Evolutionary conservation across 2,329 filamentous ascomycete species (phyloP).

Genomic region (Ophiostoma perfectum): DNA sequence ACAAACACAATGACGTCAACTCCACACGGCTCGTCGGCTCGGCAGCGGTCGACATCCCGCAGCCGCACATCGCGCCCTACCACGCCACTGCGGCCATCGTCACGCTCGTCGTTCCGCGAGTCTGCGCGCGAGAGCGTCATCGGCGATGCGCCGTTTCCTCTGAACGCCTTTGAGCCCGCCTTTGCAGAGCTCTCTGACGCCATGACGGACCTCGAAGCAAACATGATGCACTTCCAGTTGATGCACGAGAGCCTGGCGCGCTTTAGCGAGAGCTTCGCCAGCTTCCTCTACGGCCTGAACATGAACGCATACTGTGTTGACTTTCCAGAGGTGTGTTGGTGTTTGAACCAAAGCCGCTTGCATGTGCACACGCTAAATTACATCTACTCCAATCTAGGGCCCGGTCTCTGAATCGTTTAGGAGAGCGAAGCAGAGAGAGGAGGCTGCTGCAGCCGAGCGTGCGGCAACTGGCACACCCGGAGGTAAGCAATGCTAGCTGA

Average conservation of each 20-base stretch:
- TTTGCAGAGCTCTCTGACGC: conserved; percentile 92
- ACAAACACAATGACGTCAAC: conserved; percentile 16
- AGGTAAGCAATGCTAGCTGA: not conserved
- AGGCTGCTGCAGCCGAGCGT: conserved; percentile 29
- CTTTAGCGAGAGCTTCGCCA: conserved; percentile 94
- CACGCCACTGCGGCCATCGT: conserved; percentile 84
- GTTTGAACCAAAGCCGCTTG: not conserved
- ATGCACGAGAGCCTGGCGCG: conserved; percentile 92
- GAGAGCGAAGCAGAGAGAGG: conserved; percentile 55
- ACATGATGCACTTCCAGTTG: conserved; percentile 93
- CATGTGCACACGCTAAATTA: not conserved
- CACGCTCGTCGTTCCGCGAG: conserved; percentile 80
- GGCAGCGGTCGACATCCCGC: conserved; percentile 53
- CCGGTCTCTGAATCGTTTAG: conserved; percentile 80
- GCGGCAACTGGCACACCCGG: not conserved
- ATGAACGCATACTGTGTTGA: conserved; percentile 99
- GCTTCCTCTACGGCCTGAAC: conserved; percentile 91
- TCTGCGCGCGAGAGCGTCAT: conserved; percentile 56
- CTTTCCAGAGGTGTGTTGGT: conserved; percentile 70
- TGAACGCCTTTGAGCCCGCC: conserved; percentile 78
- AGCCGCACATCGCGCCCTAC: conserved; percentile 71
- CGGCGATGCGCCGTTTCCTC: conserved; percentile 57
- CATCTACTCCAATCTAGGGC: conserved; percentile 46
- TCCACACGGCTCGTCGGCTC: conserved; percentile 17
- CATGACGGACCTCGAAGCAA: conserved; percentile 92